Evolutionary conservation across 495 filamentous ascomycete genomes (phyloP).

Genomic region (Sporormia fimetaria): DNA sequence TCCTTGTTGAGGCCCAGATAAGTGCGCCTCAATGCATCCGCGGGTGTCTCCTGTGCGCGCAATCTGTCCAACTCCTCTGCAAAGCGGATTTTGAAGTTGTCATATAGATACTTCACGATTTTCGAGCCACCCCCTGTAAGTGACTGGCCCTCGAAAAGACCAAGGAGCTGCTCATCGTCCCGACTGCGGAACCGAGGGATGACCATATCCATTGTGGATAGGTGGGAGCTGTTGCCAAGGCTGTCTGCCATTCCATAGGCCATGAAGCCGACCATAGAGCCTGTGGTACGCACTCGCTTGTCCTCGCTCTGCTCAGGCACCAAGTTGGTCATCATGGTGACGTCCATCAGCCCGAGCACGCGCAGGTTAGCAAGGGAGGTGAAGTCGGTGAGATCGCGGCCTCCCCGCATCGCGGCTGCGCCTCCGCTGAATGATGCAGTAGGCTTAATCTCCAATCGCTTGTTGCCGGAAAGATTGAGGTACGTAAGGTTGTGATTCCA

Average conservation of each 20-base stretch:
- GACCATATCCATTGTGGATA: slow-evolving; percentile 96
- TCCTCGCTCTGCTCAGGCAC: slow-evolving; percentile 94
- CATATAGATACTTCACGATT: slow-evolving; percentile 90
- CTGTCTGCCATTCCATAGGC: slow-evolving; percentile 97
- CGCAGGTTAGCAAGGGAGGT: slow-evolving; percentile 73
- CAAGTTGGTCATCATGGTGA: slow-evolving; percentile 82
- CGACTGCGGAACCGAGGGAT: slow-evolving; percentile 86
- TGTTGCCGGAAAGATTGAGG: slow-evolving; percentile 94
- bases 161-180: slow-evolving; percentile 78
- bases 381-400: slow-evolving; percentile 74
- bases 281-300: slow-evolving; percentile 89
- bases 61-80: slow-evolving; percentile 66
- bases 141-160: slow-evolving; percentile 88
- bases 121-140: slow-evolving; percentile 79
- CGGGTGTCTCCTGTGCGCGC: slow-evolving; percentile 55
- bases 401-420: slow-evolving; percentile 40
- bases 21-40: slow-evolving; percentile 72
- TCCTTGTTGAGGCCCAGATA: slow-evolving; percentile 91
- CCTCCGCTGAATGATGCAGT: slow-evolving; percentile 46
- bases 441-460: slow-evolving; percentile 91
- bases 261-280: slow-evolving; percentile 73
- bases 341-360: slow-evolving; percentile 92
- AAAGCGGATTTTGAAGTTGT: slow-evolving; percentile 81
- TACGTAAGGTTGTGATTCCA: slow-evolving; percentile 91
- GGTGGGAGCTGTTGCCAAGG: slow-evolving; percentile 82